A percentile compares a stretch with the other conserved stretches of the same genome.
Evolutionary conservation across 345 rosid genomes (phyloP).

Genomic region (Eucalyptus curtisii): DNA sequence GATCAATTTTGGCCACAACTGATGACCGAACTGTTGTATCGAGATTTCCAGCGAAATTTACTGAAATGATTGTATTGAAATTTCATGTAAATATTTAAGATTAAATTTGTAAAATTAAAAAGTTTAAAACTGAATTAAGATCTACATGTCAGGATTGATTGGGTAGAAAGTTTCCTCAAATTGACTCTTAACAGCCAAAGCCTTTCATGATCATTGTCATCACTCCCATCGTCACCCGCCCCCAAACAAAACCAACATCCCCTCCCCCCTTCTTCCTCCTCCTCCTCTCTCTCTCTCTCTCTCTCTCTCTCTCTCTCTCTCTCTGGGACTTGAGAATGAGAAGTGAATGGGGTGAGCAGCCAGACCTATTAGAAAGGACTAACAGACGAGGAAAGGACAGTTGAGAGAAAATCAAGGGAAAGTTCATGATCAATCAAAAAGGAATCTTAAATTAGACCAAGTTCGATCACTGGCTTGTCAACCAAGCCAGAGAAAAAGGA

Average conservation of each 20-base stretch:
- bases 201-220: neutral
- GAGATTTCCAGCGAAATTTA: too few relatives aligned
- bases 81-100: too few relatives aligned
- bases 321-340: neutral
- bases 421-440: neutral
- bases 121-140: too few relatives aligned
- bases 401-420: neutral
- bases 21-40: too few relatives aligned
- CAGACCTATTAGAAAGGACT: neutral
- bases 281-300: rapidly evolving
- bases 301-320: too few relatives aligned
- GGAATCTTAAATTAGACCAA: neutral
- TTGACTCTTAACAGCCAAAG: neutral
- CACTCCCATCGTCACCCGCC: neutral
- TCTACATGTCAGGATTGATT: too few relatives aligned
- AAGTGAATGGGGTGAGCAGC: neutral
- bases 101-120: too few relatives aligned
- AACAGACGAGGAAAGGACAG: neutral
- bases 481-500: neutral
- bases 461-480: neutral
- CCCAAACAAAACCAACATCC: neutral
- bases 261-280: rapidly evolving
- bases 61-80: neutral
- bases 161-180: neutral
- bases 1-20: neutral